These are phyloP conservation scores for Yamagishiella unicocca DNA, from an alignment of 139 green algal genomes.

Conservation along the genomic window DNA sequence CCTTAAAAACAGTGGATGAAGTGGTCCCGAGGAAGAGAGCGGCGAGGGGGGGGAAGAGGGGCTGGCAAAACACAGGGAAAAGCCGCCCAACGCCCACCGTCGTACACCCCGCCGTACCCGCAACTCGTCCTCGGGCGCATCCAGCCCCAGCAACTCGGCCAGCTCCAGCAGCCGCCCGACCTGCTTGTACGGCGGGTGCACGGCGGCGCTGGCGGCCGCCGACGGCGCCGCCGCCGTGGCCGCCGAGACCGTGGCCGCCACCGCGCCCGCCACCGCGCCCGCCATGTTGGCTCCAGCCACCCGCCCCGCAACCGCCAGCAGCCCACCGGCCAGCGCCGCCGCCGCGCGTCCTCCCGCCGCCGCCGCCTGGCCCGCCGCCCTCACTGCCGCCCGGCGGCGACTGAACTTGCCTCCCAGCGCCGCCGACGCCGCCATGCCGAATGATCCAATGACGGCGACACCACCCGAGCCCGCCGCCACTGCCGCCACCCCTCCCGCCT, in stretches of 20 bases:
- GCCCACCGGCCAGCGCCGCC: conserved; percentile 18
- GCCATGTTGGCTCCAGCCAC: neutral
- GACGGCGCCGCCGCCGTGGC: neutral
- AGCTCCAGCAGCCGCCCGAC: conserved; percentile 43
- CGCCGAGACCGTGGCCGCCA: neutral
- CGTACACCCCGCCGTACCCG: neutral
- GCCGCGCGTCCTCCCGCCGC: conserved; percentile 18
- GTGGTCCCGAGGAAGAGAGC: too few relatives aligned
- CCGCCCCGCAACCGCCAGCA: conserved; percentile 24
- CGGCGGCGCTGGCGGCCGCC: neutral
- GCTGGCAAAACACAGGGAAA: too few relatives aligned
- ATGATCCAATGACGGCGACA: neutral
- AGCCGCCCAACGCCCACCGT: too few relatives aligned
- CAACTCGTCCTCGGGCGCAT: neutral
- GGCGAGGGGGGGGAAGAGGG: too few relatives aligned
- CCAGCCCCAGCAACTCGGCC: conserved; percentile 26
- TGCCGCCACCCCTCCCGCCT: neutral
- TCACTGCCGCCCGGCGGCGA: conserved; percentile 13
- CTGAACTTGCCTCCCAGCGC: neutral
- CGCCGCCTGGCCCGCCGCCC: neutral
- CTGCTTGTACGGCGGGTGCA: conserved; percentile 33
- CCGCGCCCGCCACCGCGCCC: neutral
- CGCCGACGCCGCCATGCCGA: neutral
- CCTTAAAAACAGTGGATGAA: too few relatives aligned
- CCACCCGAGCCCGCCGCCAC: neutral